A percentile compares a stretch with the other conserved stretches of the same genome.
These are phyloP conservation scores for Phialocephala subalpina DNA, from an alignment of 2,329 filamentous ascomycete species.

Conservation along the genomic window DNA sequence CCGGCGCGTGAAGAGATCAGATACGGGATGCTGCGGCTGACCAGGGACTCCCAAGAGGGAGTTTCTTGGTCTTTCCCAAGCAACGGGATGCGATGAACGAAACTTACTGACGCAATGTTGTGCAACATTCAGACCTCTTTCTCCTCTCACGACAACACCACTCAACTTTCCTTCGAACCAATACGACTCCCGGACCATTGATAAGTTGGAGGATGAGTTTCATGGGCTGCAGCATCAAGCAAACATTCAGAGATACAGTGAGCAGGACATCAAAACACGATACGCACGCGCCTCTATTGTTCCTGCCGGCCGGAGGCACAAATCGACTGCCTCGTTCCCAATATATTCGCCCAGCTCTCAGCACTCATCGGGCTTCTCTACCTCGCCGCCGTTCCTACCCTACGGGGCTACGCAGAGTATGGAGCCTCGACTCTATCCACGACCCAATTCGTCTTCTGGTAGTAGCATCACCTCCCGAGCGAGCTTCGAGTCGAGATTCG, in stretches of 20 bases:
- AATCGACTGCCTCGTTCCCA: conserved; percentile 31
- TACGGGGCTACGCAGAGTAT: conserved; percentile 28
- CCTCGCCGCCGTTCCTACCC: conserved; percentile 23
- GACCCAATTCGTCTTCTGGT: conserved; percentile 28
- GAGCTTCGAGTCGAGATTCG: conserved; percentile 29
- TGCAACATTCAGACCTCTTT: conserved; percentile 14
- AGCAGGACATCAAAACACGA: conserved; percentile 35
- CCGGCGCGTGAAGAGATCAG: not conserved
- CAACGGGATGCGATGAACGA: conserved; percentile 3
- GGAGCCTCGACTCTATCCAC: conserved; percentile 31
- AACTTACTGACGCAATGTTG: conserved; percentile 23
- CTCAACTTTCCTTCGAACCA: not conserved
- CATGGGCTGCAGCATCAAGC: conserved; percentile 1
- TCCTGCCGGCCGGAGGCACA: conserved; percentile 28
- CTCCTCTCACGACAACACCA: conserved; percentile 9
- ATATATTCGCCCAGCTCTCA: conserved; percentile 29
- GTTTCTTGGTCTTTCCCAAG: not conserved
- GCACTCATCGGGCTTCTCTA: conserved; percentile 17
- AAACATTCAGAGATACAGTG: conserved; percentile 27
- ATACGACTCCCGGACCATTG: not conserved
- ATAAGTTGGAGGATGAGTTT: not conserved
- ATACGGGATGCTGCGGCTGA: conserved; percentile 1
- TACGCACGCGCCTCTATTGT: conserved; percentile 30
- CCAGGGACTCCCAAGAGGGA: conserved; percentile 13
- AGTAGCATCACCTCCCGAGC: conserved; percentile 30